Base-by-base conservation (phyloP, 1,139 yeast species). In the Diutina siamensis region DNA sequence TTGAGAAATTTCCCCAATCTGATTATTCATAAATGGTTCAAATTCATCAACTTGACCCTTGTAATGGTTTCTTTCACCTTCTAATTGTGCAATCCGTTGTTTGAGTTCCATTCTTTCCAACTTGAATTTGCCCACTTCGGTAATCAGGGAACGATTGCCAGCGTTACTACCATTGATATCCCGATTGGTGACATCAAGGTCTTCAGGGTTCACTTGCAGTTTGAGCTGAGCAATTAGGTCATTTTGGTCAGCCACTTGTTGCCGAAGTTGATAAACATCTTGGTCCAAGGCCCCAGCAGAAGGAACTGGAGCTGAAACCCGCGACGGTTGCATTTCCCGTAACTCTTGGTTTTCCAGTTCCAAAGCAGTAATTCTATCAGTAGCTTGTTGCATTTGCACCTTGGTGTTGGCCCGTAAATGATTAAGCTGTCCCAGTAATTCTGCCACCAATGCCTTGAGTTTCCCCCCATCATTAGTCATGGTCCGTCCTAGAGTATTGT, bases 11-110 rank as follows among this genome's bases (percentile, higher is more conserved):
- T 78, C 77, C 3, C 74, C 63, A 48, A 81, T 65, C 53, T 78
- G 80, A 44, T 74, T 67, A 47, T 74, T 67, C 65, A 81, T 71
- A 46, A 79, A 65, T 2, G 78, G 73, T 53, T 79, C 80, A 49
- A 78, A 69, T 40, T 71, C 71, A 1, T 51, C 57, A 19, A 74
- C 50, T 51, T 72, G 72, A 13, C 64, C 63, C 35, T 60, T 63
- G 49, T 78, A 58, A 4, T 54, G 53, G 2, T 59, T 48, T 50
- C 77, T 76, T 49, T 80, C 80, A 46, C 71, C 64, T 45, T 67
- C 69, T 46, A 77, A 58, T 48, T 75, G 64, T 22, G 71, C 64
- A 49, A 71, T 57, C 48, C 67, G 72, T 49, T 76, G 70, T 50
- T 65, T 67, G 52, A 73, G 59, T 48, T 71, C 76, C 46, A 73